A percentile compares a stretch with the other conserved stretches of the same genome.
Conservation (phyloP, 1,139 yeast genomes). For the Candida sanyaensis region DNA sequence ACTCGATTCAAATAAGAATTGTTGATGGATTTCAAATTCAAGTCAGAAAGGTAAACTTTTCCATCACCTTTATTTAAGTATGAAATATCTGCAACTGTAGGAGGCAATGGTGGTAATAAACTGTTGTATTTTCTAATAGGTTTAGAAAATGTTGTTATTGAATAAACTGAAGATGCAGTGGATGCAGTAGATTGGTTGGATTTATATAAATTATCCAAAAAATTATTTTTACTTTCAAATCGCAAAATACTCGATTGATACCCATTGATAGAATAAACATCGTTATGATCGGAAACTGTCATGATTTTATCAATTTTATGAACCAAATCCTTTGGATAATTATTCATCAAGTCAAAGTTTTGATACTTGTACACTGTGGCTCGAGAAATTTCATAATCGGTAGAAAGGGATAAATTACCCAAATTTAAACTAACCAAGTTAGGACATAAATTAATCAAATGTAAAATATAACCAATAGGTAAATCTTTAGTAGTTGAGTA, state of each 20-base stretch:
- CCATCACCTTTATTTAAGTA: conserved; percentile 41
- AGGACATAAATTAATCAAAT: conserved; percentile 59
- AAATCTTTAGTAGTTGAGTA: conserved; percentile 64
- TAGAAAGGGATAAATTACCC: conserved; percentile 55
- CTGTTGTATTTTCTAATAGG: conserved; percentile 37
- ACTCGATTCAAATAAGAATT: conserved; percentile 30
- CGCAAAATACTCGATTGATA: conserved; percentile 5
- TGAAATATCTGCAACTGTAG: conserved; percentile 25
- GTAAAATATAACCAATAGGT: conserved; percentile 68
- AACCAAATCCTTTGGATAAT: conserved; percentile 36
- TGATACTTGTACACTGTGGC: conserved; percentile 36
- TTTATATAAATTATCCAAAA: conserved; percentile 9
- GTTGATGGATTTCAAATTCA: conserved; percentile 42
- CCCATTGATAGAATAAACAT: conserved; percentile 4
- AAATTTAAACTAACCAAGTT: conserved; percentile 52
- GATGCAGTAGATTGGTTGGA: conserved; percentile 19
- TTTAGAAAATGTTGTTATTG: conserved; percentile 30
- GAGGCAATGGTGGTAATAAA: conserved; percentile 39
- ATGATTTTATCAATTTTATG: conserved; percentile 24
- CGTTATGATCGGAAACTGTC: conserved; percentile 14
- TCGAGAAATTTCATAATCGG: conserved; percentile 54
- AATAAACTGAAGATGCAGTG: conserved; percentile 33
- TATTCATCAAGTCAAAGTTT: conserved; percentile 40
- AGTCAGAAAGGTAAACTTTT: conserved; percentile 42
- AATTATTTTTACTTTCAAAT: conserved; percentile 5